These are phyloP conservation scores for Beauveria sp. DNA, from an alignment of 2,329 filamentous ascomycete genomes.

Conservation along the genomic window DNA sequence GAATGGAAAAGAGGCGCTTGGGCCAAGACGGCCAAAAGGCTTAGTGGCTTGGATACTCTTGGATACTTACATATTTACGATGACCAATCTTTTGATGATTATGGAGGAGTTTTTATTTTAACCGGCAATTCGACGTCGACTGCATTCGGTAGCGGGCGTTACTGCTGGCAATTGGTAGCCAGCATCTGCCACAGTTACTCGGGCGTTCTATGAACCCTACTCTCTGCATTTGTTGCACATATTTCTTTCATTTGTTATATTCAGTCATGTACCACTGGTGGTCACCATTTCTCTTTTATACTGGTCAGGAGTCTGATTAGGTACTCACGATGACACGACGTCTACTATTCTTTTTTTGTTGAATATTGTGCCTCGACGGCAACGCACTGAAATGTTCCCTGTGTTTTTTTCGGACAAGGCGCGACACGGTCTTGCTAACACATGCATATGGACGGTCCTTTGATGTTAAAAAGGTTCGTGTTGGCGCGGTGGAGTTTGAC, in stretches of 20 bases:
- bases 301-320: neutral
- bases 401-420: neutral
- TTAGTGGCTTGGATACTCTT: constrained; percentile 19
- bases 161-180: neutral
- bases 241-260: neutral
- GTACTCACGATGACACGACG: constrained; percentile 1
- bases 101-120: neutral
- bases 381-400: neutral
- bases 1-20: constrained; percentile 40
- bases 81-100: neutral
- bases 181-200: neutral
- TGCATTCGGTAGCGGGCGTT: neutral
- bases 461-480: neutral
- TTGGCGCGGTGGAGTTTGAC: neutral
- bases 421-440: neutral
- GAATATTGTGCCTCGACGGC: neutral
- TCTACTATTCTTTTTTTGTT: neutral
- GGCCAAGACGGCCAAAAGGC: constrained; percentile 9
- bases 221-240: neutral
- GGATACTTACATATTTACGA: neutral
- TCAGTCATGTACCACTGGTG: neutral
- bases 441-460: constrained; percentile 2
- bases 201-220: neutral
- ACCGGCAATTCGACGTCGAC: neutral
- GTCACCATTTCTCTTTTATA: neutral